A percentile compares a stretch with the other conserved stretches of the same genome.
Evolutionary conservation across 129 eudicot species (phyloP).

Genomic region (Helianthus tuberosus): DNA sequence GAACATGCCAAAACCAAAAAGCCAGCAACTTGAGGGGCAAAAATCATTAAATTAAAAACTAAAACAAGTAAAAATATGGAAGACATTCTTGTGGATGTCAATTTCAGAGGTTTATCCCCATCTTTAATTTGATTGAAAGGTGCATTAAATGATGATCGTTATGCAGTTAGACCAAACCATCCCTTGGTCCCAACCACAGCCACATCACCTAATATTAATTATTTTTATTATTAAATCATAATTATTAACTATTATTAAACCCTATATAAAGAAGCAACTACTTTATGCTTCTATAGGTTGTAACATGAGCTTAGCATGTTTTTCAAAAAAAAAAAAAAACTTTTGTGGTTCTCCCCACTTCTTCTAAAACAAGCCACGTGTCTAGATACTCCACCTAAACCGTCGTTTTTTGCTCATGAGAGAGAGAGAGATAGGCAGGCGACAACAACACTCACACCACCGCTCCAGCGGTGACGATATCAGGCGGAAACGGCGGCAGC

Average conservation of each 20-base stretch:
- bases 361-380: too few species aligned
- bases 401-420: too few species aligned
- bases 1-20: slow-evolving; percentile 25
- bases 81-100: slow-evolving; percentile 42
- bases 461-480: too few species aligned
- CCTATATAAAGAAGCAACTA: too few species aligned
- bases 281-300: too few species aligned
- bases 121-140: slow-evolving; percentile 34
- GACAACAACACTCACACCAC: too few species aligned
- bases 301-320: too few species aligned
- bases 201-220: slow-evolving; percentile 10
- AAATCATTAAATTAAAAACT: neutral
- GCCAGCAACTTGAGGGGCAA: slow-evolving; percentile 18
- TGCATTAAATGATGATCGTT: slow-evolving; percentile 28
- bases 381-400: too few species aligned
- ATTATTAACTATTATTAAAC: neutral
- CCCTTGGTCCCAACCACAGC: slow-evolving; percentile 17
- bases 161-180: slow-evolving; percentile 29
- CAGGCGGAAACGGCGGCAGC: too few species aligned
- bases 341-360: too few species aligned
- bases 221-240: neutral
- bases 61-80: neutral
- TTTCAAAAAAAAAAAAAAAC: too few species aligned
- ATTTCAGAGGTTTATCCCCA: slow-evolving; percentile 27
- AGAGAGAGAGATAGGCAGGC: too few species aligned